A percentile compares a stretch with the other conserved stretches of the same genome.
phyloP scores from a whole-genome alignment of 2,329 filamentous ascomycete genomes.

The Cladophialophora bantiana region DNA sequence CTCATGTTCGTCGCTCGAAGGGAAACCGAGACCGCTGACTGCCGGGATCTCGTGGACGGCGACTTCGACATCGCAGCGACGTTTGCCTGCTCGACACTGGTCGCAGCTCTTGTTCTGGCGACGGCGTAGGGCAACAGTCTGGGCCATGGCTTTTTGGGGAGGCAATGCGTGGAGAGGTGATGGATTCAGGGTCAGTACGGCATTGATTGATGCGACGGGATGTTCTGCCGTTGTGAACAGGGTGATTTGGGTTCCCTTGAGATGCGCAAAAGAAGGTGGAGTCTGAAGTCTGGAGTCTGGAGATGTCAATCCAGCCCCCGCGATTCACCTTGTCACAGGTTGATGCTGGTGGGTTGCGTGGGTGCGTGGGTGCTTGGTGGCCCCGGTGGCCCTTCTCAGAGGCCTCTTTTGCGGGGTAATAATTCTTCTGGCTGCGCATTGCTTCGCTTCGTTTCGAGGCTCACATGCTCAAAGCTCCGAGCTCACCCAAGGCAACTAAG shows the following conservation, averaged over 20 bases:
- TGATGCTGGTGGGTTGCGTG: too few relatives aligned
- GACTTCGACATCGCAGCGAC: constrained; percentile 53
- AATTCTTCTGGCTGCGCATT: not conserved
- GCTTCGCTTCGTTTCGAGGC: not conserved
- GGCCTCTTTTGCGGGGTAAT: not conserved
- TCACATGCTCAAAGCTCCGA: too few relatives aligned
- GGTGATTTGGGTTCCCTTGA: not conserved
- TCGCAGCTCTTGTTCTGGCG: constrained; percentile 56
- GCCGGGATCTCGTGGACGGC: constrained; percentile 4
- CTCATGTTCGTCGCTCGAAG: constrained; percentile 13
- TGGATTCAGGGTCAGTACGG: not conserved
- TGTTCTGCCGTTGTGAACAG: not conserved
- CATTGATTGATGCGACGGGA: not conserved
- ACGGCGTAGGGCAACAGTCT: constrained; percentile 34
- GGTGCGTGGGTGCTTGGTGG: too few relatives aligned
- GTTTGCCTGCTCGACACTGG: constrained; percentile 55
- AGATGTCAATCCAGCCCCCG: not conserved
- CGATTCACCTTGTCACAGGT: not conserved
- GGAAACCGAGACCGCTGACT: constrained; percentile 11
- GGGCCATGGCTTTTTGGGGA: not conserved
- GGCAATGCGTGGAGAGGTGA: not conserved
- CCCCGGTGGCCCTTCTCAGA: not conserved
- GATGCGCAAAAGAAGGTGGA: constrained; percentile 3
- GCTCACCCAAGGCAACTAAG: too few relatives aligned
- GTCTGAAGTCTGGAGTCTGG: not conserved